A percentile compares a stretch with the other conserved stretches of the same genome.
phyloP scores from a whole-genome alignment of 2,329 filamentous ascomycete species.

The Fusarium dimerum region DNA sequence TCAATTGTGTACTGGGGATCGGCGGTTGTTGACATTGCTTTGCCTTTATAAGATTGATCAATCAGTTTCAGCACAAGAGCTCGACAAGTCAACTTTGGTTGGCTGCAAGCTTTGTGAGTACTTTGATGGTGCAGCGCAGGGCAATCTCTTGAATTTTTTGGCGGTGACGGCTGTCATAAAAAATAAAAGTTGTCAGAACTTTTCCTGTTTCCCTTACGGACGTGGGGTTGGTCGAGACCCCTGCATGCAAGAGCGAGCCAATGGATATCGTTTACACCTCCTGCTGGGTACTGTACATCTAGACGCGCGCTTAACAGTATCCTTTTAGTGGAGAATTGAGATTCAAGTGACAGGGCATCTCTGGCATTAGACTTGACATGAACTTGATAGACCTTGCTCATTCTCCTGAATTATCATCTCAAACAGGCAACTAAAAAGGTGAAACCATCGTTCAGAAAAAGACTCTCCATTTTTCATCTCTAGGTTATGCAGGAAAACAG shows the following conservation, averaged over 20 bases:
- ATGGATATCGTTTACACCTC: background rate
- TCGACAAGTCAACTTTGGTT: slow-evolving; percentile 13
- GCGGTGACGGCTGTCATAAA: slow-evolving; percentile 29
- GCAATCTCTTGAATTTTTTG: slow-evolving; percentile 23
- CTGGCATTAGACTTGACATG: too few relatives aligned
- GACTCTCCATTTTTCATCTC: background rate
- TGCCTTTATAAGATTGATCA: slow-evolving; percentile 20
- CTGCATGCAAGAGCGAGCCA: slow-evolving; percentile 12
- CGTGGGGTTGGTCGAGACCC: slow-evolving; percentile 6
- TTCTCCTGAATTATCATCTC: background rate
- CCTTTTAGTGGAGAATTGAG: background rate
- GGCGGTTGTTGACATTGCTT: slow-evolving; percentile 22
- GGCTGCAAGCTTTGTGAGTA: slow-evolving; percentile 12
- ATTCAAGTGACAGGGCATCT: background rate
- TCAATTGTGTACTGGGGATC: slow-evolving; percentile 18
- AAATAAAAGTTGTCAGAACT: slow-evolving; percentile 8
- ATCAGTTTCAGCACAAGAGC: slow-evolving; percentile 11
- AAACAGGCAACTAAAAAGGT: background rate
- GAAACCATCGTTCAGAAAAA: background rate
- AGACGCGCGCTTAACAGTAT: slow-evolving; percentile 33
- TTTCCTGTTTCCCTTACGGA: slow-evolving; percentile 13
- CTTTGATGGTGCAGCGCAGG: too few relatives aligned
- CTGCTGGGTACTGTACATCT: slow-evolving; percentile 1
- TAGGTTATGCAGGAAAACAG: background rate
- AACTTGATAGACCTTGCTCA: background rate